Percentiles rank a stretch among this genome's conserved stretches.
Conservation (phyloP, 345 rosid species). For the Combretum micranthum region DNA sequence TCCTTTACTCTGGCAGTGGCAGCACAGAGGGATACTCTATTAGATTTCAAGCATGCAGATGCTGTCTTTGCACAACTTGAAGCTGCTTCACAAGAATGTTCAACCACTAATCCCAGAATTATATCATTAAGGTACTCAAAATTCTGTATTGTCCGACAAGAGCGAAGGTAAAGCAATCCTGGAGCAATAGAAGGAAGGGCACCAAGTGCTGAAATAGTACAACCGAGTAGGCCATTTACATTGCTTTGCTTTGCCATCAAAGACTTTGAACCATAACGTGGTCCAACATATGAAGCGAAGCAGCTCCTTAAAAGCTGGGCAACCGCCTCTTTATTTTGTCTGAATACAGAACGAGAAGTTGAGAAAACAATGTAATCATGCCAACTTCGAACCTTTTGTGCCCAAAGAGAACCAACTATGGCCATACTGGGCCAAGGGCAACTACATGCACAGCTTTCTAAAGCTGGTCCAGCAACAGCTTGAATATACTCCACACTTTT, state of each 20-base stretch:
- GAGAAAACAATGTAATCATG: constrained; percentile 49
- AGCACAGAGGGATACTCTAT: constrained; percentile 34
- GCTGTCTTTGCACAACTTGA: constrained; percentile 17
- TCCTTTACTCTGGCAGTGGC: constrained; percentile 41
- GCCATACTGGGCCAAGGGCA: constrained; percentile 49
- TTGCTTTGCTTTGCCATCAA: constrained; percentile 28
- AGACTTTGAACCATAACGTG: constrained; percentile 16
- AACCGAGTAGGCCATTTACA: constrained; percentile 41
- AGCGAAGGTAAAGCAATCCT: constrained; percentile 53
- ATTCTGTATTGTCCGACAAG: constrained; percentile 37
- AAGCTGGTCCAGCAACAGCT: constrained; percentile 56
- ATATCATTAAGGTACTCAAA: constrained; percentile 26
- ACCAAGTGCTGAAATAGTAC: constrained; percentile 18
- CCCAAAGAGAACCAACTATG: constrained; percentile 57
- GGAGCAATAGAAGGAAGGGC: constrained; percentile 33
- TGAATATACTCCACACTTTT: constrained; percentile 41
- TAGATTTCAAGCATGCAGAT: constrained; percentile 30
- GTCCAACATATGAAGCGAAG: constrained; percentile 49
- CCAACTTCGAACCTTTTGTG: constrained; percentile 62
- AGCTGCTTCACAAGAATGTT: constrained; percentile 37
- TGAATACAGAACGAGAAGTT: constrained; percentile 46
- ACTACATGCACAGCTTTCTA: constrained; percentile 49
- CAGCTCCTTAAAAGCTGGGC: constrained; percentile 53
- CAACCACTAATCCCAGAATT: constrained; percentile 40
- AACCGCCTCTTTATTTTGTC: constrained; percentile 42